Percentiles rank a stretch among this genome's conserved stretches.
Conservation (phyloP, 371 early-diverging fungal species). For the Saksenaea oblongispora region DNA sequence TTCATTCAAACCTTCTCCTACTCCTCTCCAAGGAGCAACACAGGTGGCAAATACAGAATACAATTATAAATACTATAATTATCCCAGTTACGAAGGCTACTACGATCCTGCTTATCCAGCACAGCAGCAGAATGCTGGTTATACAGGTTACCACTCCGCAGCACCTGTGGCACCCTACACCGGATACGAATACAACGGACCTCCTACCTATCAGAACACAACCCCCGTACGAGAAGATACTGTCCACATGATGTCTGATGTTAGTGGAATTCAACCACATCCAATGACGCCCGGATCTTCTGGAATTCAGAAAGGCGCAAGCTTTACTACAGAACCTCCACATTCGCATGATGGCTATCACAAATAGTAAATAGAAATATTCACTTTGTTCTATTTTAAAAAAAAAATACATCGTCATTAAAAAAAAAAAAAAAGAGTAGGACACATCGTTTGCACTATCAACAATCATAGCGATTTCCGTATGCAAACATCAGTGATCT, state of each 20-base stretch:
- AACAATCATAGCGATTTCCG: too few species aligned
- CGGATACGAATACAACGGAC: not conserved
- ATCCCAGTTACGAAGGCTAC: conserved; percentile 1
- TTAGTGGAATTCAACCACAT: not conserved
- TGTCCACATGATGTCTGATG: conserved; percentile 19
- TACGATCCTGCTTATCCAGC: not conserved
- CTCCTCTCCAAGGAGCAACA: not conserved
- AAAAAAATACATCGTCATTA: too few species aligned
- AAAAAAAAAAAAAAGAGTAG: too few species aligned
- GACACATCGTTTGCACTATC: too few species aligned
- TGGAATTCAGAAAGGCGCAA: too few species aligned
- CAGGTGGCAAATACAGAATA: not conserved
- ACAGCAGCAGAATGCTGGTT: not conserved
- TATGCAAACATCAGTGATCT: too few species aligned
- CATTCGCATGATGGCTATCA: too few species aligned
- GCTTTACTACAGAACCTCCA: too few species aligned
- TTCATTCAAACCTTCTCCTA: not conserved
- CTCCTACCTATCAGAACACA: not conserved
- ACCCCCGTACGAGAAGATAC: conserved; percentile 13
- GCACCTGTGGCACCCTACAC: not conserved
- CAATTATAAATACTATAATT: not conserved
- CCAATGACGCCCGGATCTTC: too few species aligned
- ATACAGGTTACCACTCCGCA: not conserved
- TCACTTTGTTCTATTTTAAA: too few species aligned
- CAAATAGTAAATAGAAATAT: too few species aligned